phyloP scores from a whole-genome alignment of 805 yeast species.

The Cyberlindnera mycetangii region DNA sequence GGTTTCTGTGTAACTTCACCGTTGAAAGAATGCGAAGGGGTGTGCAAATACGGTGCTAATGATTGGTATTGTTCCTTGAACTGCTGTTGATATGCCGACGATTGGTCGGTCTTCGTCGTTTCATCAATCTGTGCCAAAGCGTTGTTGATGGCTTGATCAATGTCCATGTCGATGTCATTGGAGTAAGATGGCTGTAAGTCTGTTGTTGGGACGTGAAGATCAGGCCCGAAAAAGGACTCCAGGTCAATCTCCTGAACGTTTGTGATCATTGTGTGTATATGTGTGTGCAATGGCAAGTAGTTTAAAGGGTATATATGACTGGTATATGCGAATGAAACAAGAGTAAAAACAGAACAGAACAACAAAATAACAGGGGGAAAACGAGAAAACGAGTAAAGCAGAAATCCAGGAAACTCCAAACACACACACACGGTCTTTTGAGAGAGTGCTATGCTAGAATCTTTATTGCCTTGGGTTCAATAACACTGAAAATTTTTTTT shows the following conservation, averaged over 20 bases:
- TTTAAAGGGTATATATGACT: background rate
- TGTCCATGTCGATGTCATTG: constrained; percentile 11
- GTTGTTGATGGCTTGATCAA: constrained; percentile 15
- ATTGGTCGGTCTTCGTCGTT: constrained; percentile 2
- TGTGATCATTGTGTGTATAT: constrained; percentile 5
- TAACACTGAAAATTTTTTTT: constrained; percentile 10
- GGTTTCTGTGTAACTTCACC: background rate
- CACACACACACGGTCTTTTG: background rate
- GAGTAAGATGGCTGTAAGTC: background rate
- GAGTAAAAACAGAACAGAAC: background rate
- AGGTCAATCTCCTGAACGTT: constrained; percentile 14
- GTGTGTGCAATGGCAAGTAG: background rate
- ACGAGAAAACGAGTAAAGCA: background rate
- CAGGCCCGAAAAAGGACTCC: constrained; percentile 12
- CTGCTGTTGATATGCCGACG: background rate
- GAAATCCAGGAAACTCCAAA: background rate
- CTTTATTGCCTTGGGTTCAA: background rate
- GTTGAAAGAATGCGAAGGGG: background rate
- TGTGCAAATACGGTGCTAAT: background rate
- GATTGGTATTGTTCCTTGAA: background rate
- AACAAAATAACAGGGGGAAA: background rate
- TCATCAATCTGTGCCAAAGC: constrained; percentile 17
- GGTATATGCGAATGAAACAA: background rate
- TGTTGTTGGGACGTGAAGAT: background rate
- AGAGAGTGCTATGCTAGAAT: background rate